Percentiles rank a stretch among this genome's conserved stretches.
phyloP scores from a whole-genome alignment of 192 early-diverging fungal genomes.

The Phycomyces nitens region DNA sequence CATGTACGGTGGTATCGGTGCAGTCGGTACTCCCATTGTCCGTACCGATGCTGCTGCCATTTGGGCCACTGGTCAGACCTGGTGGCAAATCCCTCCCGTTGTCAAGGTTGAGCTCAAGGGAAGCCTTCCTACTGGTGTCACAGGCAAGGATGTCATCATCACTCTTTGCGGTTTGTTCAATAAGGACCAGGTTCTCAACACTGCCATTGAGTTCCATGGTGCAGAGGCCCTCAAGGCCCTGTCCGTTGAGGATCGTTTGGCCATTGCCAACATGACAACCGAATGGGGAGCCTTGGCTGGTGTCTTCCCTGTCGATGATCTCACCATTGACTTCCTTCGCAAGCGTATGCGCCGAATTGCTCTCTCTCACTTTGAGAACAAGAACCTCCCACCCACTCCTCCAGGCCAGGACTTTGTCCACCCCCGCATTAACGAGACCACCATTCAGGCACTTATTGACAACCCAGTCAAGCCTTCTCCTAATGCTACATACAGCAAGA shows the following conservation, averaged over 20 bases:
- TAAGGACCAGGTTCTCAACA: constrained; percentile 94
- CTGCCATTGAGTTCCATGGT: constrained; percentile 94
- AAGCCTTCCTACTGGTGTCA: constrained; percentile 73
- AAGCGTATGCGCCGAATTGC: constrained; percentile 55
- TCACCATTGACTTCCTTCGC: constrained; percentile 69
- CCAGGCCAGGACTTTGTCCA: constrained; percentile 47
- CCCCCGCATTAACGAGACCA: constrained; percentile 54
- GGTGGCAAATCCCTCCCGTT: constrained; percentile 99
- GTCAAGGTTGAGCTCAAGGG: constrained; percentile 86
- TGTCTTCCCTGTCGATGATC: constrained; percentile 89
- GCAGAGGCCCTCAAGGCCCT: constrained; percentile 58
- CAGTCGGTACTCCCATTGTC: constrained; percentile 94
- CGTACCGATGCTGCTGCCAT: constrained; percentile 97
- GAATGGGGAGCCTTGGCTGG: constrained; percentile 99
- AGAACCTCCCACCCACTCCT: constrained; percentile 40
- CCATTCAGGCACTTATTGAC: constrained; percentile 39
- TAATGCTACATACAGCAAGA: constrained; percentile 78
- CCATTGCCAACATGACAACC: constrained; percentile 99
- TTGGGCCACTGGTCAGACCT: constrained; percentile 96
- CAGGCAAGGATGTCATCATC: constrained; percentile 97
- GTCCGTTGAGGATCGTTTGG: constrained; percentile 85
- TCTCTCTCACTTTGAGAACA: constrained; percentile 48
- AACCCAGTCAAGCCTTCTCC: constrained; percentile 47
- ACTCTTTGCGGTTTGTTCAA: constrained; percentile 90
- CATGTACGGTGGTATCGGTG: constrained; percentile 98